phyloP scores from a whole-genome alignment of 345 rosid genomes.

The Hibiscus trionum region DNA sequence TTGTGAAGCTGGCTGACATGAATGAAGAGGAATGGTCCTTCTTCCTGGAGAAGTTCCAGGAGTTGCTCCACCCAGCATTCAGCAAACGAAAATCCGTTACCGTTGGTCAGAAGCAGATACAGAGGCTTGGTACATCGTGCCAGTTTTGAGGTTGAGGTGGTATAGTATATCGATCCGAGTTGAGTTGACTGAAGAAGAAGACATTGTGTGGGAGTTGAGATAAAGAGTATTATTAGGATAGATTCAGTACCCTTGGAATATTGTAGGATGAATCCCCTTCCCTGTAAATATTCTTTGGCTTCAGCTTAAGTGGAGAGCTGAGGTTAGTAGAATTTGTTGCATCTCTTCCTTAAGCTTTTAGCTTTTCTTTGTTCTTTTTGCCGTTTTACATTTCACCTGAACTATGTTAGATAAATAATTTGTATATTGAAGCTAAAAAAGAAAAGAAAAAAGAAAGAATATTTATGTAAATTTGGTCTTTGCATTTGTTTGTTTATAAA shows the following conservation, averaged over 20 bases:
- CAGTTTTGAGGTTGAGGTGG: constrained; percentile 60
- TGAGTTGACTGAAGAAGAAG: constrained; percentile 11
- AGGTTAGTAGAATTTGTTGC: constrained; percentile 22
- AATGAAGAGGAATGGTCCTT: constrained; percentile 65
- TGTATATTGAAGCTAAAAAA: constrained; percentile 25
- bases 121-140: constrained; percentile 98
- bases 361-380: neutral
- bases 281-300: constrained; percentile 43
- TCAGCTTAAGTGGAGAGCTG: constrained; percentile 24
- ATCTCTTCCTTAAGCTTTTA: constrained; percentile 13
- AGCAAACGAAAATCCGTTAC: constrained; percentile 57
- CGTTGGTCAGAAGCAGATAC: constrained; percentile 72
- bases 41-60: constrained; percentile 74
- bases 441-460: neutral
- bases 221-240: constrained; percentile 18
- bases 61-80: constrained; percentile 63
- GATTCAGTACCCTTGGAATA: constrained; percentile 19
- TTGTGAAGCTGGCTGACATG: constrained; percentile 84
- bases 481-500: too few relatives aligned
- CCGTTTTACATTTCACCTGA: constrained; percentile 3
- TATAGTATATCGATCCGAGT: neutral
- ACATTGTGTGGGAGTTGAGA: constrained; percentile 13
- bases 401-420: constrained; percentile 58
- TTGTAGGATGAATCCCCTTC: constrained; percentile 11
- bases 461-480: constrained; percentile 14